phyloP scores from a whole-genome alignment of 129 eudicot genomes.

The Ambrosia artemisiifolia region DNA sequence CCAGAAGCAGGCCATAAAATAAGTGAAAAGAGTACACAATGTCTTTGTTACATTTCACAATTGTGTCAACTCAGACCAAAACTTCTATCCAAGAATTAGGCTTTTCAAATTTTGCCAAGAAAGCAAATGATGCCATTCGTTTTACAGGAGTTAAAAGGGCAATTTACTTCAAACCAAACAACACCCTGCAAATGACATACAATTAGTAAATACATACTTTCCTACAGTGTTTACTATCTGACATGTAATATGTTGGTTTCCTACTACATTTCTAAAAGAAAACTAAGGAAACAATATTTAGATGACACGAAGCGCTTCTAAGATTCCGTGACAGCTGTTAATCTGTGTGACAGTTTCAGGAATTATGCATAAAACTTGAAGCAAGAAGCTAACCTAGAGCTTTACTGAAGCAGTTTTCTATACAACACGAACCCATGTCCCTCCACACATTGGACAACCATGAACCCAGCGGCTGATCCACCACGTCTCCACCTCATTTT shows the following conservation, averaged over 20 bases:
- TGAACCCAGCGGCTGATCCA: constrained; percentile 97
- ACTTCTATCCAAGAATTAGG: neutral
- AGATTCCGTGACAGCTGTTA: too few relatives aligned
- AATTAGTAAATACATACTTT: too few relatives aligned
- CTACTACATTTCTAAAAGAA: neutral
- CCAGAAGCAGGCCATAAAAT: neutral
- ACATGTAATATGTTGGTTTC: too few relatives aligned
- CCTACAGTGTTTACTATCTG: too few relatives aligned
- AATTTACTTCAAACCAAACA: too few relatives aligned
- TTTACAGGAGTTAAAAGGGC: too few relatives aligned
- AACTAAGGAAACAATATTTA: neutral
- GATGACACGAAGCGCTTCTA: neutral
- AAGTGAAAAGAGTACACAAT: neutral
- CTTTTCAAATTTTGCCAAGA: neutral
- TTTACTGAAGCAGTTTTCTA: constrained; percentile 25
- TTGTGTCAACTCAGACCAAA: neutral
- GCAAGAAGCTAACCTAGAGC: constrained; percentile 23
- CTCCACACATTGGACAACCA: constrained; percentile 99
- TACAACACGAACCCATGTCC: constrained; percentile 98
- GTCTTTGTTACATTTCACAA: neutral
- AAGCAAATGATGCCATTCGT: too few relatives aligned
- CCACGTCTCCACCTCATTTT: constrained; percentile 71
- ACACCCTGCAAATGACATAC: too few relatives aligned
- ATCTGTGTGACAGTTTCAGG: neutral
- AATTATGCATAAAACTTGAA: neutral